A percentile compares a stretch with the other conserved stretches of the same genome.
These are phyloP conservation scores for bread wheat (Triticum aestivum) DNA, from an alignment of 176 grass and related monocot genomes.

Conservation along the genomic window DNA sequence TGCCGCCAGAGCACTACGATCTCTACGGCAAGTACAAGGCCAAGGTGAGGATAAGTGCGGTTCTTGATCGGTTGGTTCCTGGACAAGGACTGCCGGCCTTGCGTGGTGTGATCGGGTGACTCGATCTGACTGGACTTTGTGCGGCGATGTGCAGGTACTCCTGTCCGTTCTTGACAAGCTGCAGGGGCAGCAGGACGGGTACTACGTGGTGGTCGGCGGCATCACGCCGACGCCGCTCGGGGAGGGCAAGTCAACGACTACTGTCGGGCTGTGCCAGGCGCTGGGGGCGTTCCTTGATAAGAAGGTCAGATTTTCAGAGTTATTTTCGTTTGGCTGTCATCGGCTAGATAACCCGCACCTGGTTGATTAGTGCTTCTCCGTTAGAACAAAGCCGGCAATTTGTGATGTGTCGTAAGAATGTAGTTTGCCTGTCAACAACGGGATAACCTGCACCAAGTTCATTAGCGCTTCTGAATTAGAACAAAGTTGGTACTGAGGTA, in stretches of 20 bases:
- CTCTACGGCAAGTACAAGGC: conserved; percentile 98
- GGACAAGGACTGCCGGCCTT: background rate
- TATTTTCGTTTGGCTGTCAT: background rate
- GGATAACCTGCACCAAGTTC: background rate
- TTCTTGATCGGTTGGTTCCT: background rate
- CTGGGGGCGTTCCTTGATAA: conserved; percentile 93
- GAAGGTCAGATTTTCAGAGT: conserved; percentile 43
- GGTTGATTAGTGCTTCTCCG: background rate
- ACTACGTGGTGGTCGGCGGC: conserved; percentile 93
- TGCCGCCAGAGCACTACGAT: conserved; percentile 76
- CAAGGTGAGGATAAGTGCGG: conserved; percentile 47
- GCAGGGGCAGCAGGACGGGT: conserved; percentile 69
- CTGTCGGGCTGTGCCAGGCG: conserved; percentile 88
- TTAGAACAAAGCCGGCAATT: background rate
- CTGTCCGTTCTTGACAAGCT: conserved; percentile 64
- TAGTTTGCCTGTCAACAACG: background rate
- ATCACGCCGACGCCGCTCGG: conserved; percentile 93
- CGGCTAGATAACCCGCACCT: background rate
- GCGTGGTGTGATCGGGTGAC: background rate
- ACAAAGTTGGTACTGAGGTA: background rate
- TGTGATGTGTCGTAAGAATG: background rate
- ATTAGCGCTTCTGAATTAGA: background rate
- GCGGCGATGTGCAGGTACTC: conserved; percentile 55
- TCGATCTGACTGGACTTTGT: conserved; percentile 20
- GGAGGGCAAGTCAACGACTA: conserved; percentile 94